A percentile compares a stretch with the other conserved stretches of the same genome.
phyloP scores from a whole-genome alignment of 2,329 filamentous ascomycete species.

The Dryadomyces quercivorus region DNA sequence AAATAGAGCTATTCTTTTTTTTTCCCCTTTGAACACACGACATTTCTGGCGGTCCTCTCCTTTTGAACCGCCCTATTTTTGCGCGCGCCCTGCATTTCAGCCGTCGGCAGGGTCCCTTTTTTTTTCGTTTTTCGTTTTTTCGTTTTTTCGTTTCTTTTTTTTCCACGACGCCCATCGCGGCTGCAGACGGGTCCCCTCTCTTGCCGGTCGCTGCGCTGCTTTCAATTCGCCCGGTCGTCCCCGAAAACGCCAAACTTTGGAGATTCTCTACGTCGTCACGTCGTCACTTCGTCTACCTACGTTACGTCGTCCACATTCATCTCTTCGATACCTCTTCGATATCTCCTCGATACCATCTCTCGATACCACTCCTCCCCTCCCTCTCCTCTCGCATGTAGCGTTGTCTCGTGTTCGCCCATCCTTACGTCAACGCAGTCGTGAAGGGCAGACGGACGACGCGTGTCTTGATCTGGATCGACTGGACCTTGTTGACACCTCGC shows the following conservation, averaged over 20 bases:
- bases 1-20: neutral
- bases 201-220: neutral
- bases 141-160: neutral
- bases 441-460: too few species aligned
- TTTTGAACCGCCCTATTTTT: neutral
- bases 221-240: slow-evolving; percentile 1
- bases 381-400: slow-evolving; percentile 2
- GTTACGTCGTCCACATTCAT: too few species aligned
- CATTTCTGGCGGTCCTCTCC: too few species aligned
- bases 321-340: too few species aligned
- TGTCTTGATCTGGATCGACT: too few species aligned
- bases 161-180: neutral
- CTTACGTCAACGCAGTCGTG: slow-evolving; percentile 4
- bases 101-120: neutral
- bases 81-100: neutral
- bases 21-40: neutral
- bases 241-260: neutral
- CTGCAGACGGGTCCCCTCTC: neutral
- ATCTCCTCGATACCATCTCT: too few species aligned
- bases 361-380: neutral
- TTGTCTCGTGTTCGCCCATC: neutral
- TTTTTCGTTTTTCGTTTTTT: neutral
- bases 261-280: too few species aligned
- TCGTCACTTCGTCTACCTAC: too few species aligned
- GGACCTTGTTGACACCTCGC: neutral